phyloP scores from a whole-genome alignment of 1,284 basidiomycete genomes.

The Rhodotorula sp. region DNA sequence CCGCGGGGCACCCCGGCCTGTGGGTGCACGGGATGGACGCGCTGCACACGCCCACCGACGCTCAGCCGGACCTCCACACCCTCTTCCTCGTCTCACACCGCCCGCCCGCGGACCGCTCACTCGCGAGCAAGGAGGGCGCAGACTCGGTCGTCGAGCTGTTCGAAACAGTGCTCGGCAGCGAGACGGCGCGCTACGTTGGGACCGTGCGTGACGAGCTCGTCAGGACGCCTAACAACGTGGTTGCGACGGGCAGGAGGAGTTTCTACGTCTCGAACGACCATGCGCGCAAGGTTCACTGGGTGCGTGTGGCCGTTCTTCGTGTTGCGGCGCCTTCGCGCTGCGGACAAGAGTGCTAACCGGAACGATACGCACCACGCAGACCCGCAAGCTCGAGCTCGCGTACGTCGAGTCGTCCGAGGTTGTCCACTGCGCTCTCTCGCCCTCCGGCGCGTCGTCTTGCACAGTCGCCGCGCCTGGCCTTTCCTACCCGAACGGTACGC shows the following conservation, averaged over 20 bases:
- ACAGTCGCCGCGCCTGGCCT: constrained; percentile 35
- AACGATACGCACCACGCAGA: background rate
- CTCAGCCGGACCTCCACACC: background rate
- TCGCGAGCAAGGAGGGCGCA: constrained; percentile 60
- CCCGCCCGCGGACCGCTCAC: constrained; percentile 52
- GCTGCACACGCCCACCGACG: background rate
- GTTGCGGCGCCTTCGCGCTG: constrained; percentile 53
- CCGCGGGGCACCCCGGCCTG: constrained; percentile 46
- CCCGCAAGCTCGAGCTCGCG: constrained; percentile 23
- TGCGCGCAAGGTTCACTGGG: constrained; percentile 57
- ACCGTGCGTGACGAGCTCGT: constrained; percentile 64
- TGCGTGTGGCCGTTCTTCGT: too few relatives aligned
- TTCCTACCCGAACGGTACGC: constrained; percentile 41
- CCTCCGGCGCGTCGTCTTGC: constrained; percentile 14
- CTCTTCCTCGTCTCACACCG: constrained; percentile 68
- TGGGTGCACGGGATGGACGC: constrained; percentile 73
- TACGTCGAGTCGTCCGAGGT: constrained; percentile 28
- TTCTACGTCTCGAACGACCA: constrained; percentile 70
- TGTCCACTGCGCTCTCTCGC: constrained; percentile 34
- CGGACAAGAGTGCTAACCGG: too few relatives aligned
- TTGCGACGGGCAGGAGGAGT: constrained; percentile 58
- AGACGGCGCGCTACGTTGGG: constrained; percentile 59
- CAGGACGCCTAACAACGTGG: constrained; percentile 68
- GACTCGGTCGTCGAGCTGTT: constrained; percentile 73
- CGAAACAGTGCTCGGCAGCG: constrained; percentile 58